Conservation (phyloP, 1,284 basidiomycete genomes). For the Calocybe gambosa region DNA sequence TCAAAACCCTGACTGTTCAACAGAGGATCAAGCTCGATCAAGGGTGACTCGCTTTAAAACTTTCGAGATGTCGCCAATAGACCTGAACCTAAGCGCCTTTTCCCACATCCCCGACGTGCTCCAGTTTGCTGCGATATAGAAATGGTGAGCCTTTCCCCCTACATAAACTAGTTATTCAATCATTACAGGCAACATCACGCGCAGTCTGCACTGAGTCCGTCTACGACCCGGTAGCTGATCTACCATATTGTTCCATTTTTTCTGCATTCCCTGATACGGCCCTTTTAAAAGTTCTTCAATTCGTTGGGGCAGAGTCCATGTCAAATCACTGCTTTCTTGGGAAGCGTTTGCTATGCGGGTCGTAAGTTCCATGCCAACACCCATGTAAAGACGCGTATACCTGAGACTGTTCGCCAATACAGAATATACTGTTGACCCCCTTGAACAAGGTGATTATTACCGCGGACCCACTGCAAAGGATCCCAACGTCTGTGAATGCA, state of each 20-base stretch:
- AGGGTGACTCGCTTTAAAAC: too few relatives aligned
- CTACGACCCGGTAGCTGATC: background rate
- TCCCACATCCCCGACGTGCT: too few relatives aligned
- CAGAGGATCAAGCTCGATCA: too few relatives aligned
- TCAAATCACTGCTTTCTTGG: slow-evolving; percentile 22
- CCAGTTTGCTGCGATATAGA: too few relatives aligned
- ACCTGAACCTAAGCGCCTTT: too few relatives aligned
- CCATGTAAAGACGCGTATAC: background rate
- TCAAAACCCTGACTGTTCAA: too few relatives aligned
- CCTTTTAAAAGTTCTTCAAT: slow-evolving; percentile 13
- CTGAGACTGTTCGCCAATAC: background rate
- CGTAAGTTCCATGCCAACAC: slow-evolving; percentile 18
- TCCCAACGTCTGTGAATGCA: slow-evolving; percentile 31
- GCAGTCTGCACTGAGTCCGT: background rate
- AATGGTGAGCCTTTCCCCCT: background rate
- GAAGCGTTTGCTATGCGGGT: slow-evolving; percentile 29
- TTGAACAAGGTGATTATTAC: slow-evolving; percentile 25
- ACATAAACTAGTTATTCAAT: background rate
- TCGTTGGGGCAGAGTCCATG: slow-evolving; percentile 16
- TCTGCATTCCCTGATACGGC: background rate
- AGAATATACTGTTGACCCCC: slow-evolving; percentile 27
- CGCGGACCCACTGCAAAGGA: slow-evolving; percentile 22
- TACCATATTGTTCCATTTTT: background rate
- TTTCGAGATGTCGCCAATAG: too few relatives aligned
- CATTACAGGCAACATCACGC: background rate